Evolutionary conservation across 2,329 filamentous ascomycete species (phyloP).

Genomic region (Endocalyx cinctus): DNA sequence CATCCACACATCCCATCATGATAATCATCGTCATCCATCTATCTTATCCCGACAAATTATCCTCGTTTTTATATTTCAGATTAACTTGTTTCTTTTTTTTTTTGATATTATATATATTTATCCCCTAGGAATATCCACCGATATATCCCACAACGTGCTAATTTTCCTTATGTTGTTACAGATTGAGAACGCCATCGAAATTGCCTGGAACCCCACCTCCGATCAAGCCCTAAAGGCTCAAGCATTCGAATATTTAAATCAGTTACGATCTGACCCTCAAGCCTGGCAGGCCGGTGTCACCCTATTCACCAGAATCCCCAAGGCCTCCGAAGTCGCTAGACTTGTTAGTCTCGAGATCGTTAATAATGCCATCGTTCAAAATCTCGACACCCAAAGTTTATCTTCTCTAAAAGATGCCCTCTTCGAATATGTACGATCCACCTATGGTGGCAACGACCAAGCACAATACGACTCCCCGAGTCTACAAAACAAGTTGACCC

Average conservation of each 20-base stretch:
- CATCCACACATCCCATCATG: too few relatives aligned
- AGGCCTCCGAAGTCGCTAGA: slow-evolving; percentile 76
- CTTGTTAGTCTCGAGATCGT: slow-evolving; percentile 88
- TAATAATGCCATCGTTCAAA: slow-evolving; percentile 79
- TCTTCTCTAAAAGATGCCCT: slow-evolving; percentile 74
- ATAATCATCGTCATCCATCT: too few relatives aligned
- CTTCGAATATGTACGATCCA: slow-evolving; percentile 72
- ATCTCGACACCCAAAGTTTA: slow-evolving; percentile 69
- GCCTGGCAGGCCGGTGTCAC: slow-evolving; percentile 87
- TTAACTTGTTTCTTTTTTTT: too few relatives aligned
- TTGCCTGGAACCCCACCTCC: slow-evolving; percentile 79
- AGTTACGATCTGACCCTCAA: slow-evolving; percentile 74
- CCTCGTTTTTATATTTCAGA: too few relatives aligned
- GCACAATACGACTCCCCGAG: slow-evolving; percentile 63
- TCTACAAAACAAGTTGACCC: slow-evolving; percentile 95
- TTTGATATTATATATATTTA: too few relatives aligned
- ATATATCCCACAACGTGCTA: slow-evolving; percentile 5
- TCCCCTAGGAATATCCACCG: too few relatives aligned
- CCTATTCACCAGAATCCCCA: slow-evolving; percentile 77
- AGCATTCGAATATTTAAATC: slow-evolving; percentile 75
- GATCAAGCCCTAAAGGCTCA: slow-evolving; percentile 72
- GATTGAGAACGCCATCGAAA: slow-evolving; percentile 93
- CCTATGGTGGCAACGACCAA: slow-evolving; percentile 60
- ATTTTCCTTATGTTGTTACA: slow-evolving; percentile 32
- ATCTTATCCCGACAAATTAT: too few relatives aligned